phyloP scores from a whole-genome alignment of 176 grass and related monocot species.

The Ampelocalamus luodianensis region DNA sequence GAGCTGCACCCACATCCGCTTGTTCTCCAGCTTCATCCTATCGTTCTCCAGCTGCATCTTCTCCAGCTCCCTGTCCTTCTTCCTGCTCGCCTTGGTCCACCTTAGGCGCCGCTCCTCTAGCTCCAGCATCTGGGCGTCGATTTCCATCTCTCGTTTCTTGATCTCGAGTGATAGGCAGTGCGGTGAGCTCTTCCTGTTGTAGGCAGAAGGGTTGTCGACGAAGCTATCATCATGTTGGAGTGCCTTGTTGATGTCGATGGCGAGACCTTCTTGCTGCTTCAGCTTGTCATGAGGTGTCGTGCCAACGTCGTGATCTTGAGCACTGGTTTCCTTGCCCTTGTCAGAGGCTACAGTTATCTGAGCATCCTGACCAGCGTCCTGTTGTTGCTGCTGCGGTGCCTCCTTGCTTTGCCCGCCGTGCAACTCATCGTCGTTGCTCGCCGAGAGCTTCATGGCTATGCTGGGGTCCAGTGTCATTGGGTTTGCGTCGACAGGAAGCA shows the following conservation, averaged over 20 bases:
- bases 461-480: neutral
- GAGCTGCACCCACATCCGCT: neutral
- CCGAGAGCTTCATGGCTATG: neutral
- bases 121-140: neutral
- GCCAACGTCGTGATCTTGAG: neutral
- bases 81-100: neutral
- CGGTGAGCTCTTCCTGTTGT: neutral
- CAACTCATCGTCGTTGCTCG: neutral
- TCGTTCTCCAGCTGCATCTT: conserved; percentile 6
- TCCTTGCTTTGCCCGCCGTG: neutral
- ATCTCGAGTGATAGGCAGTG: neutral
- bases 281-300: neutral
- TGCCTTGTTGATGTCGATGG: conserved; percentile 17
- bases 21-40: neutral
- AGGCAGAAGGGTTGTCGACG: neutral
- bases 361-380: neutral
- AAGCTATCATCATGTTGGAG: neutral
- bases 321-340: neutral
- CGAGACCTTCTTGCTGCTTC: neutral
- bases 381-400: no score
- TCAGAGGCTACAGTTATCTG: neutral
- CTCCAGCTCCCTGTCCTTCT: conserved; percentile 3
- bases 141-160: neutral
- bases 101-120: neutral
- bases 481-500: neutral